Conservation (phyloP, 2,329 filamentous ascomycete genomes). For the Alternaria atra region DNA sequence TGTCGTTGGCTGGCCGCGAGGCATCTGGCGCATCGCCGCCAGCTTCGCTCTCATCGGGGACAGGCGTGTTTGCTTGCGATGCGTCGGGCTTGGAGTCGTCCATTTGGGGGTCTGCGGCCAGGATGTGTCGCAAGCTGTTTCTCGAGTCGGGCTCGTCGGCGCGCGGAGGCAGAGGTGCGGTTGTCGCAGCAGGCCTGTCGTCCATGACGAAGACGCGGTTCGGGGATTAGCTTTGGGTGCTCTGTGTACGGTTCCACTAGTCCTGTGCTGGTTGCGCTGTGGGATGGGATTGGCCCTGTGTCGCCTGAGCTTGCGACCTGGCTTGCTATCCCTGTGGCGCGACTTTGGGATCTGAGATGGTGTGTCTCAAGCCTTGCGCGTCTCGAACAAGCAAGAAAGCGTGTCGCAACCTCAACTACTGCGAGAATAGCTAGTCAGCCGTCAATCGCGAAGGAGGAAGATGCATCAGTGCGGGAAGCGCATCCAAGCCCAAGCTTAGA, state of each 20-base stretch:
- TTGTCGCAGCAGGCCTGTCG: constrained; percentile 7
- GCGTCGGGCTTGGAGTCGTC: constrained; percentile 44
- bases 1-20: constrained; percentile 38
- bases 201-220: constrained; percentile 9
- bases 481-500: constrained; percentile 12
- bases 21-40: constrained; percentile 39
- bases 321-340: neutral
- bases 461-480: constrained; percentile 1
- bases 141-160: constrained; percentile 49
- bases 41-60: constrained; percentile 45
- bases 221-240: constrained; percentile 1
- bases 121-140: constrained; percentile 52
- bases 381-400: neutral
- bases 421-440: neutral
- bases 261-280: constrained; percentile 5
- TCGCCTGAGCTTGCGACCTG: neutral
- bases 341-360: neutral
- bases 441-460: constrained; percentile 8
- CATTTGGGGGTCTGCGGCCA: constrained; percentile 48
- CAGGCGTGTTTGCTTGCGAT: constrained; percentile 42
- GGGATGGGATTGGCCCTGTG: constrained; percentile 9
- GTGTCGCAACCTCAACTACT: neutral
- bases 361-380: neutral
- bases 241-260: constrained; percentile 6
- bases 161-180: constrained; percentile 32